A percentile compares a stretch with the other conserved stretches of the same genome.
Evolutionary conservation across 306 rosid genomes (phyloP).

Genomic region (Glycyrrhiza uralensis): DNA sequence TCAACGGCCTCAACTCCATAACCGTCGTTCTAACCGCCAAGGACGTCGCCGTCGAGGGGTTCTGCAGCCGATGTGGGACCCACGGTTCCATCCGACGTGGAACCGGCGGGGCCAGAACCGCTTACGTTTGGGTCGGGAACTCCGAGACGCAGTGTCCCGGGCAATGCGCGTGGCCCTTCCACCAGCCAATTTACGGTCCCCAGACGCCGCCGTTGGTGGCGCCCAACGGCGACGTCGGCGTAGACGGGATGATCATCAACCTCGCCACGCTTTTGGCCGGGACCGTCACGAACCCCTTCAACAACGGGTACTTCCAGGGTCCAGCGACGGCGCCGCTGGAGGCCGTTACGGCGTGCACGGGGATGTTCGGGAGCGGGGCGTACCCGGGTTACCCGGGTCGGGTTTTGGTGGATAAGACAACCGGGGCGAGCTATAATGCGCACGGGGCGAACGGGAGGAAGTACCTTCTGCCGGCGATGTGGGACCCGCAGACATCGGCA

Average conservation of each 20-base stretch:
- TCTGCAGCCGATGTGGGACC: conserved; percentile 77
- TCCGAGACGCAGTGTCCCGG: conserved; percentile 86
- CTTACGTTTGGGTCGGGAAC: conserved; percentile 88
- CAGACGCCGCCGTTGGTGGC: conserved; percentile 79
- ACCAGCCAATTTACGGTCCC: conserved; percentile 89
- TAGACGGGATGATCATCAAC: conserved; percentile 86
- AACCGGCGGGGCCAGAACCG: conserved; percentile 26
- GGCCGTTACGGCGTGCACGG: conserved; percentile 85
- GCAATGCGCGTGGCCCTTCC: conserved; percentile 95
- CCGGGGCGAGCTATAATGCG: conserved; percentile 83
- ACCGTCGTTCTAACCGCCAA: conserved; percentile 65
- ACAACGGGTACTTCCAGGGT: conserved; percentile 81
- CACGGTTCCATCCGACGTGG: conserved; percentile 46
- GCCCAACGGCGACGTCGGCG: conserved; percentile 90
- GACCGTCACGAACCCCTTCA: conserved; percentile 83
- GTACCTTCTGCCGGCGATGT: conserved; percentile 84
- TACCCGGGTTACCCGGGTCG: conserved; percentile 87
- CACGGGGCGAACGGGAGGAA: conserved; percentile 63
- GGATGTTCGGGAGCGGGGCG: conserved; percentile 68
- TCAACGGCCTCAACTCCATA: conserved; percentile 44
- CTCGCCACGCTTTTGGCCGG: conserved; percentile 87
- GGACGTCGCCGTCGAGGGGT: conserved; percentile 75
- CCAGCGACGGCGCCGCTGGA: conserved; percentile 77
- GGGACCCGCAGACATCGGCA: conserved; percentile 72
- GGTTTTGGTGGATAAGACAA: conserved; percentile 43